Percentiles rank a stretch among this genome's conserved stretches.
Conservation (phyloP, 1,284 basidiomycete species). For the Gymnopus androsaceus region DNA sequence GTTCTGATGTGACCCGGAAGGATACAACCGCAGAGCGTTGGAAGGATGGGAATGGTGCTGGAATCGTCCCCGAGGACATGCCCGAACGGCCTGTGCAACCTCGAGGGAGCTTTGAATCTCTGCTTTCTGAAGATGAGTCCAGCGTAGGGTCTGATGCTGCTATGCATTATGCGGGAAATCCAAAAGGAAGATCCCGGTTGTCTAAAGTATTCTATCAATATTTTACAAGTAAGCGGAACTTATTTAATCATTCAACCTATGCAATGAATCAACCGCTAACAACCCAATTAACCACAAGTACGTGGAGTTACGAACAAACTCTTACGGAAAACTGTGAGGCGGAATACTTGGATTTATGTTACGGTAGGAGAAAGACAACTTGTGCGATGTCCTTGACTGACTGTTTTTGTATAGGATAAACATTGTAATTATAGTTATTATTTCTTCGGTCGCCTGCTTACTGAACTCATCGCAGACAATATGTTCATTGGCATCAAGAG, state of each 20-base stretch:
- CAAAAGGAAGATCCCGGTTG: conserved; percentile 36
- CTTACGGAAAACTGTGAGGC: conserved; percentile 59
- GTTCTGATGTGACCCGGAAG: no score
- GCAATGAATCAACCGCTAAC: no score
- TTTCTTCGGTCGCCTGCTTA: neutral
- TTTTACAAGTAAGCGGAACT: conserved; percentile 54
- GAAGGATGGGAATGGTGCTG: conserved; percentile 63
- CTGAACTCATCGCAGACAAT: conserved; percentile 45
- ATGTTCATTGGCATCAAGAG: conserved; percentile 74
- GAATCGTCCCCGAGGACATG: conserved; percentile 52
- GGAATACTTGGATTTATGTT: conserved; percentile 74
- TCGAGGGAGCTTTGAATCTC: conserved; percentile 31
- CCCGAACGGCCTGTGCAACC: conserved; percentile 24
- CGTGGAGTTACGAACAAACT: conserved; percentile 57
- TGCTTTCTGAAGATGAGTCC: no score
- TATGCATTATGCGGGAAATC: conserved; percentile 50
- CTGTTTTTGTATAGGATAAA: conserved; percentile 38
- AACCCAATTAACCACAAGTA: no score
- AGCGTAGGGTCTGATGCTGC: conserved; percentile 40
- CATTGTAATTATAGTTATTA: conserved; percentile 38
- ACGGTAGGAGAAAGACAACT: conserved; percentile 40
- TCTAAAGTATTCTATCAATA: conserved; percentile 44
- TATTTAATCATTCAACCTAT: no score
- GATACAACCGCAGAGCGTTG: conserved; percentile 64
- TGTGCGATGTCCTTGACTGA: neutral